Percentiles rank a stretch among this genome's conserved stretches.
Evolutionary conservation across 2,329 filamentous ascomycete species (phyloP).

Genomic region (Colletotrichum shisoi): DNA sequence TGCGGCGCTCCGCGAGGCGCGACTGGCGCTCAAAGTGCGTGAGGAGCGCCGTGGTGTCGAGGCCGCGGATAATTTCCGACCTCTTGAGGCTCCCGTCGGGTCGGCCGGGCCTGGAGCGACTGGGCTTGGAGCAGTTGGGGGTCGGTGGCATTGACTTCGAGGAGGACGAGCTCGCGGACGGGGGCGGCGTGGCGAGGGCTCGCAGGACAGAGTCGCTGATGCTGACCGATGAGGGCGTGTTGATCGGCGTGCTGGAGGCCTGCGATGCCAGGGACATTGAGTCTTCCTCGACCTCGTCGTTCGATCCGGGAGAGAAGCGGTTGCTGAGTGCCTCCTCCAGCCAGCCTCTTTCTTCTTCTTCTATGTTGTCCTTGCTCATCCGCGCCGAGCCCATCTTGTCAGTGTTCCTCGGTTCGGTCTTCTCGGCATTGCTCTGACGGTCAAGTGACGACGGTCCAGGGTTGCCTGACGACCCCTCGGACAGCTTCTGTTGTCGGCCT

Average conservation of each 20-base stretch:
- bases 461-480: too few species aligned
- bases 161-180: not conserved
- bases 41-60: constrained; percentile 21
- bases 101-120: not conserved
- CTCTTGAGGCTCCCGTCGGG: not conserved
- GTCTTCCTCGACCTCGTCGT: too few species aligned
- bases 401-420: too few species aligned
- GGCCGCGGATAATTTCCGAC: not conserved
- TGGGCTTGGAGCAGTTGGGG: not conserved
- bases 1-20: constrained; percentile 26
- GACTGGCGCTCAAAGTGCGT: constrained; percentile 27
- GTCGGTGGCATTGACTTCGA: not conserved
- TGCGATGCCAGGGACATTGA: not conserved
- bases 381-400: too few species aligned
- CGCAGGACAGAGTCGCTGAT: not conserved
- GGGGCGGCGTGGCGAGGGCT: not conserved
- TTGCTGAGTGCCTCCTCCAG: too few species aligned
- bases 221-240: not conserved
- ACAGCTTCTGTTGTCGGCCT: too few species aligned
- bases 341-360: not conserved
- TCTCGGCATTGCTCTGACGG: too few species aligned
- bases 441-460: too few species aligned
- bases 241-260: not conserved
- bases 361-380: too few species aligned
- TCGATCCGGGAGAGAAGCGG: not conserved